A percentile compares a stretch with the other conserved stretches of the same genome.
These are phyloP conservation scores for Komagataella populi DNA, from an alignment of 805 yeast genomes.

Conservation along the genomic window DNA sequence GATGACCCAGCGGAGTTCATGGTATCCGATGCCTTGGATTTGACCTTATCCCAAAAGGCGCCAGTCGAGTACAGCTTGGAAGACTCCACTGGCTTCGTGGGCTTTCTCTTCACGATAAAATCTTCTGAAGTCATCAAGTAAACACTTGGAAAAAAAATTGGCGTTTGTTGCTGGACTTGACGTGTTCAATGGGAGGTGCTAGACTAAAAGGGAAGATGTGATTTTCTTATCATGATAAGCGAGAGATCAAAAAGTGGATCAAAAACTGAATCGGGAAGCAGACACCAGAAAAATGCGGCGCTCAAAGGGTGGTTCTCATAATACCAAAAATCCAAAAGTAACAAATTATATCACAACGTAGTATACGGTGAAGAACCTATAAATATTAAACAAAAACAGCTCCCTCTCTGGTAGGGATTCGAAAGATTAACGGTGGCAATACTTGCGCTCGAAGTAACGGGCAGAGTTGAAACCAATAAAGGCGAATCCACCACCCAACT, in stretches of 20 bases:
- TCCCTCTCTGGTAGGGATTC: not conserved
- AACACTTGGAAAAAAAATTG: not conserved
- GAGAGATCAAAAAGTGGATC: not conserved
- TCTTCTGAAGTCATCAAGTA: not conserved
- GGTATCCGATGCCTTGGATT: not conserved
- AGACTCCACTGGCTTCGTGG: not conserved
- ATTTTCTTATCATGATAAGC: not conserved
- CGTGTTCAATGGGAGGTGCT: not conserved
- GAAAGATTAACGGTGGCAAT: slow-evolving; percentile 29
- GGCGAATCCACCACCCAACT: slow-evolving; percentile 55
- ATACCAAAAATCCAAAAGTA: not conserved
- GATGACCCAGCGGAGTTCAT: not conserved
- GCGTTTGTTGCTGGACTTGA: not conserved
- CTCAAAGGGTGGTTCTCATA: not conserved
- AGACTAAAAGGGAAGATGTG: not conserved
- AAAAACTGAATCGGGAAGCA: not conserved
- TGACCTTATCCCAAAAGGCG: slow-evolving; percentile 1
- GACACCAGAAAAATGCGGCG: not conserved
- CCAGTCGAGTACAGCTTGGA: not conserved
- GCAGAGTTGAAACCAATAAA: slow-evolving; percentile 42
- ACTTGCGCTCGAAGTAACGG: slow-evolving; percentile 58
- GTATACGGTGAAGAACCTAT: not conserved
- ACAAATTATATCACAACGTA: not conserved
- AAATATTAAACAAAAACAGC: not conserved
- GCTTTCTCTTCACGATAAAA: not conserved